These are phyloP conservation scores for Didymella exigua DNA, from an alignment of 2,329 filamentous ascomycete species.

Conservation along the genomic window DNA sequence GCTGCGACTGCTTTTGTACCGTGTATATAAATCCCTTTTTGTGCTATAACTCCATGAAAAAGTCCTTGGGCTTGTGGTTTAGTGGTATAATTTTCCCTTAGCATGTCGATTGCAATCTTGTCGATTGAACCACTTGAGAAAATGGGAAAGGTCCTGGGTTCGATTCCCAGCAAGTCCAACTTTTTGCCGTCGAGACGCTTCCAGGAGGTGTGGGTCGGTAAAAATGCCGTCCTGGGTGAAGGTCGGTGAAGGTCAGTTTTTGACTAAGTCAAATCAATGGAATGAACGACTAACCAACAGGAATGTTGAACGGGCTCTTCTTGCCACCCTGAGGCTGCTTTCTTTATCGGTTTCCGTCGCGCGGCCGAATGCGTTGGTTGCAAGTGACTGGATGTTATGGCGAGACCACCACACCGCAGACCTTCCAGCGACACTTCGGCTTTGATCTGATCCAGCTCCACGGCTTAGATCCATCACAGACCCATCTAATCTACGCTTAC, in stretches of 20 bases:
- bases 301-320: background rate
- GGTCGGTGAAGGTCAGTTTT: background rate
- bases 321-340: background rate
- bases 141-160: conserved; percentile 26
- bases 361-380: background rate
- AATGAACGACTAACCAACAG: background rate
- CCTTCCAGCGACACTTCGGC: too few species aligned
- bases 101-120: too few species aligned
- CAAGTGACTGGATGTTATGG: background rate
- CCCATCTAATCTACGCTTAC: too few species aligned
- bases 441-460: too few species aligned
- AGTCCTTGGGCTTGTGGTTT: conserved; percentile 7
- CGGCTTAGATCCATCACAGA: too few species aligned
- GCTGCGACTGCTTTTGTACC: too few species aligned
- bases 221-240: background rate
- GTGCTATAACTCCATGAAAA: background rate
- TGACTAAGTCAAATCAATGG: background rate
- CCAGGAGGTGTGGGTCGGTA: too few species aligned
- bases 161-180: conserved; percentile 21
- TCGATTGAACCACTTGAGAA: too few species aligned
- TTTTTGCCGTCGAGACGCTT: background rate
- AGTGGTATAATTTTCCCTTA: conserved; percentile 13
- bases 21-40: too few species aligned
- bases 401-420: background rate
- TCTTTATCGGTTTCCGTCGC: background rate